These are phyloP conservation scores for Fusarium sp. DNA, from an alignment of 2,329 filamentous ascomycete species.

Conservation along the genomic window DNA sequence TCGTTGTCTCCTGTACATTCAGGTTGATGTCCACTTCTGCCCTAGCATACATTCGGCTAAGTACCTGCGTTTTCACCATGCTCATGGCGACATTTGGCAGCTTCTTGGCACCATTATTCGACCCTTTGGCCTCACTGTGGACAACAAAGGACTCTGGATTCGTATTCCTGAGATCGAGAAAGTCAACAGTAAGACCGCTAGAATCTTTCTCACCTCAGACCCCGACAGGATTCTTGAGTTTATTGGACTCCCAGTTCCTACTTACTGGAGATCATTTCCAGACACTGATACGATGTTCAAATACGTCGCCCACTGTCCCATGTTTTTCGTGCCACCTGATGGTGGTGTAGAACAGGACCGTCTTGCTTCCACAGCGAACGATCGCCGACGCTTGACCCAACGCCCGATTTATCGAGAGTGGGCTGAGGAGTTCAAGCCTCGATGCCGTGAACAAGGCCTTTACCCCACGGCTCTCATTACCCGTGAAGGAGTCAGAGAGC, in stretches of 20 bases:
- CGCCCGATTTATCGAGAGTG: slow-evolving; percentile 73
- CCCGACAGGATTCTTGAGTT: slow-evolving; percentile 72
- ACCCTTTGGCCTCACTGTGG: slow-evolving; percentile 75
- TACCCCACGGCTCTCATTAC: slow-evolving; percentile 50
- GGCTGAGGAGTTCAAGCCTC: slow-evolving; percentile 74
- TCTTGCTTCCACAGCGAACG: slow-evolving; percentile 63
- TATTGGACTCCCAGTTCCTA: slow-evolving; percentile 67
- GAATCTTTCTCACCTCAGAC: slow-evolving; percentile 72
- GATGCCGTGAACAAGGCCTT: slow-evolving; percentile 59
- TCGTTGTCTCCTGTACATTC: slow-evolving; percentile 63
- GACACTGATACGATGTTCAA: slow-evolving; percentile 70
- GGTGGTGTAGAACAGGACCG: slow-evolving; percentile 51
- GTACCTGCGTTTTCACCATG: slow-evolving; percentile 78
- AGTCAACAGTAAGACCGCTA: slow-evolving; percentile 68
- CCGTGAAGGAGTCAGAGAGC: slow-evolving; percentile 64
- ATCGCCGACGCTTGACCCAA: slow-evolving; percentile 68
- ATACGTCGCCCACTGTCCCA: slow-evolving; percentile 70
- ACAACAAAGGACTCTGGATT: slow-evolving; percentile 74
- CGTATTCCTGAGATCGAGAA: slow-evolving; percentile 78
- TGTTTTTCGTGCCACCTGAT: slow-evolving; percentile 66
- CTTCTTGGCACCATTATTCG: slow-evolving; percentile 75
- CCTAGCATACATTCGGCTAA: slow-evolving; percentile 58
- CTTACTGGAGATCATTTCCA: slow-evolving; percentile 70
- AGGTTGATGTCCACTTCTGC: slow-evolving; percentile 78
- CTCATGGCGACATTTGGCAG: slow-evolving; percentile 81